These are phyloP conservation scores for Hygrophorus russula DNA, from an alignment of 768 basidiomycete genomes.

Conservation along the genomic window DNA sequence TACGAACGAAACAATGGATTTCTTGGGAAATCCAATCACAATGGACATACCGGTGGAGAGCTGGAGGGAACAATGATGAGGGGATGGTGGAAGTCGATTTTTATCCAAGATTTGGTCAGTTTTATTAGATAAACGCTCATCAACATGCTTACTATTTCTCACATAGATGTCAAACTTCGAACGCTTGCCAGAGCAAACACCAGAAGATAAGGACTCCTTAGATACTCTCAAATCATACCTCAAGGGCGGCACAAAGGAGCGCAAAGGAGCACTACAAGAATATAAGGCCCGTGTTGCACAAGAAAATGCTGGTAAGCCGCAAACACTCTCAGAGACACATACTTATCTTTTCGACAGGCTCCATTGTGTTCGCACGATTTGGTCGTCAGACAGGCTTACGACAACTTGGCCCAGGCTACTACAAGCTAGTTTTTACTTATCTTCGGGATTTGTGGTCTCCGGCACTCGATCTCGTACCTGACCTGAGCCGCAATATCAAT, in stretches of 20 bases:
- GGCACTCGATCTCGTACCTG: background rate
- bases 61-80: constrained; percentile 14
- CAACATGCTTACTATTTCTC: background rate
- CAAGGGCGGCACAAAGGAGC: constrained; percentile 8
- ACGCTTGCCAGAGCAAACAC: background rate
- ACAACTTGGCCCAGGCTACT: background rate
- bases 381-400: background rate
- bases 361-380: background rate
- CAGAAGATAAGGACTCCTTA: constrained; percentile 7
- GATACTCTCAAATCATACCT: constrained; percentile 5
- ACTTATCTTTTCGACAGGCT: background rate
- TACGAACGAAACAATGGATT: constrained; percentile 13
- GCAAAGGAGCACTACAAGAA: constrained; percentile 9
- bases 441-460: background rate
- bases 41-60: constrained; percentile 13
- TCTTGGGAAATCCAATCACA: constrained; percentile 9
- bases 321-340: background rate
- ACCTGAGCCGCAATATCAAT: background rate
- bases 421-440: background rate
- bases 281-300: constrained; percentile 7
- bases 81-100: constrained; percentile 10
- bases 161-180: constrained; percentile 7
- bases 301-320: background rate
- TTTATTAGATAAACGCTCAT: background rate
- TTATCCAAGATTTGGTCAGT: constrained; percentile 11